Conservation (phyloP, 2,329 filamentous ascomycete species). For the Aspergillus sp. region DNA sequence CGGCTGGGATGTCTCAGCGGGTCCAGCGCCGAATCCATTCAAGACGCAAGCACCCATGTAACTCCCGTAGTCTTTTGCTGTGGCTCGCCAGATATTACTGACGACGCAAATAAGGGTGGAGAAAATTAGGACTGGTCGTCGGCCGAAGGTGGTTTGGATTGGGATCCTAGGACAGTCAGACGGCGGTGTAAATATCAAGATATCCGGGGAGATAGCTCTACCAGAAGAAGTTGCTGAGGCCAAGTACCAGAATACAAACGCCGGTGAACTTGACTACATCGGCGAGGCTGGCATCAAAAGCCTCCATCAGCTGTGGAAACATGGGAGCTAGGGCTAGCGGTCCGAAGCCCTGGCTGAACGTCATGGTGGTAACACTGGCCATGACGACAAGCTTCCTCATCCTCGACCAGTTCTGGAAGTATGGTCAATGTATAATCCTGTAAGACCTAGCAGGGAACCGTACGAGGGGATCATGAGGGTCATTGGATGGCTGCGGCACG, state of each 20-base stretch:
- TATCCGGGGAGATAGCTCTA: constrained; percentile 17
- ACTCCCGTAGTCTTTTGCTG: constrained; percentile 56
- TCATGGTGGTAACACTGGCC: constrained; percentile 45
- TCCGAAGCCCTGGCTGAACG: constrained; percentile 56
- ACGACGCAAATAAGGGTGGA: constrained; percentile 55
- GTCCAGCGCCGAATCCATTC: constrained; percentile 63
- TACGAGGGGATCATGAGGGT: constrained; percentile 48
- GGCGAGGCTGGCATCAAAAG: constrained; percentile 54
- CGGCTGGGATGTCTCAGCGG: constrained; percentile 62
- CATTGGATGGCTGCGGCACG: constrained; percentile 52
- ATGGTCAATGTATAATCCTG: no score
- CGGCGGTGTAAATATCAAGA: background rate
- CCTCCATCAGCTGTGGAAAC: constrained; percentile 59
- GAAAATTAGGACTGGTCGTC: constrained; percentile 54
- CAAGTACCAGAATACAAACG: constrained; percentile 56
- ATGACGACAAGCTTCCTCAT: constrained; percentile 53
- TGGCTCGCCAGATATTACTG: constrained; percentile 59
- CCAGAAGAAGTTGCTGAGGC: constrained; percentile 63
- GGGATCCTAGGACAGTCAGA: constrained; percentile 49
- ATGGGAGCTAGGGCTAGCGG: constrained; percentile 58
- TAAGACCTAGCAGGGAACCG: background rate
- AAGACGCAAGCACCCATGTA: constrained; percentile 65
- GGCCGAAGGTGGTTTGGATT: constrained; percentile 55
- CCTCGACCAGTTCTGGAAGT: constrained; percentile 47
- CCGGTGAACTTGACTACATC: constrained; percentile 59